Base-by-base conservation (phyloP, 1,284 basidiomycete species). In the Papiliotrema fonsecae region DNA sequence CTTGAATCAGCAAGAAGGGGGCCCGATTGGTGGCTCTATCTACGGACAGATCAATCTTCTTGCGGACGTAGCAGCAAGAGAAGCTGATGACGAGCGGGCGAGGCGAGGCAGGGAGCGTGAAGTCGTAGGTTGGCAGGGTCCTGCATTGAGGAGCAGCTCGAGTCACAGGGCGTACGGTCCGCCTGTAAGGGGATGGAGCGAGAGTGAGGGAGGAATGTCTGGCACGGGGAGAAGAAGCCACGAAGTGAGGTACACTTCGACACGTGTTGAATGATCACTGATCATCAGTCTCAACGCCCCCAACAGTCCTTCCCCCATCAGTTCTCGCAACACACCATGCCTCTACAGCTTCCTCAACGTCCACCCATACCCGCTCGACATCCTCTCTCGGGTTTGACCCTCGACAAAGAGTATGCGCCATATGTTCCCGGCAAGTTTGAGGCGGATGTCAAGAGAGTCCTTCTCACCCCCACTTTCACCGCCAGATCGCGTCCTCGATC, bases 331-430 rank as follows among this genome's bases (percentile, higher is more conserved):
- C 39, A 14, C 21, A 9, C 39, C 18, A 6, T 26, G 19, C 24
- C 11, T 26, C 39, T 19, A 21, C 19, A 11, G 21, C 24, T 6
- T 21, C 14, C 21, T 7, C 19, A 11, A 41, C 14, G 19, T 9
- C 10, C 24, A n/a, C 7, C 43, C 11, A 31, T n/a, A 14, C 42
- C 42, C 13, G 16, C 28, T 21, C 19, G 13, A 9, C 45, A 47
- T 32, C 45, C 45, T 28, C 45, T 47, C 22, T n/a, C 45, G 7
- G 37, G 37, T 4, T 32, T 47, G 36, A 47, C 45, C 11, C 37
- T 47, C 25, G 45, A 47, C 37, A 47, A 27, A 22, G 24, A 21
- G 26, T 47, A 47, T 32, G 13, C 27, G 9, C 36, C 36, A 5
- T 47, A 47, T 19, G 45, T 40, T 16, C 45, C 45, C 6, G 36